These are phyloP conservation scores for Furcasterigmium sp. DNA, from an alignment of 2,329 filamentous ascomycete genomes.

Conservation along the genomic window DNA sequence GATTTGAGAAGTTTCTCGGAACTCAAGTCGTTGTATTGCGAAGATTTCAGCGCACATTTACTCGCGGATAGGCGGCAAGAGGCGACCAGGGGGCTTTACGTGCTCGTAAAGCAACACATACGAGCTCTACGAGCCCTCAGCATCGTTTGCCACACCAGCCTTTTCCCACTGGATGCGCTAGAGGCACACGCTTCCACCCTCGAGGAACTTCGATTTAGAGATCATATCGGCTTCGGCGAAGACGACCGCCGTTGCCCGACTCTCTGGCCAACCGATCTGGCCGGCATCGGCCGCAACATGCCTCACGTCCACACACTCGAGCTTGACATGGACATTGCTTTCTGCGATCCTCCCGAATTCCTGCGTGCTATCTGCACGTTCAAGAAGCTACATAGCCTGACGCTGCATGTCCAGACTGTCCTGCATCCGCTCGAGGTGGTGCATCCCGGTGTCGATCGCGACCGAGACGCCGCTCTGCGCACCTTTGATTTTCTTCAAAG, in stretches of 20 bases:
- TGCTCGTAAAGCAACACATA: slow-evolving; percentile 31
- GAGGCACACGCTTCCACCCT: slow-evolving; percentile 31
- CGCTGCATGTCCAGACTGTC: slow-evolving; percentile 38
- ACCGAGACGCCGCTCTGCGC: slow-evolving; percentile 28
- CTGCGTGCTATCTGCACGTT: slow-evolving; percentile 33
- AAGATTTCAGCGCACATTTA: slow-evolving; percentile 39
- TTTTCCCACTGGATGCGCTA: slow-evolving; percentile 35
- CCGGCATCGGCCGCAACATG: slow-evolving; percentile 24
- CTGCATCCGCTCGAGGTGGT: slow-evolving; percentile 24
- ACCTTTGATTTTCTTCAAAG: slow-evolving; percentile 26
- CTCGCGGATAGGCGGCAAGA: slow-evolving; percentile 28
- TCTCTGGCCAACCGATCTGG: slow-evolving; percentile 25
- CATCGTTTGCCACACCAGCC: slow-evolving; percentile 33
- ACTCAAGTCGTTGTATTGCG: slow-evolving; percentile 31
- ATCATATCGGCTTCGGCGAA: slow-evolving; percentile 39
- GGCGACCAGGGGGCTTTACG: slow-evolving; percentile 31
- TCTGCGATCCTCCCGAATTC: slow-evolving; percentile 29
- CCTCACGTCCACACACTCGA: slow-evolving; percentile 33
- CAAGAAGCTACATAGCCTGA: slow-evolving; percentile 31
- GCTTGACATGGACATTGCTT: slow-evolving; percentile 38
- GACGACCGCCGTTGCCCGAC: slow-evolving; percentile 37
- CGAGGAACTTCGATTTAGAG: slow-evolving; percentile 32
- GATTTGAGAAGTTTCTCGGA: slow-evolving; percentile 26
- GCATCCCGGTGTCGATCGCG: slow-evolving; percentile 23
- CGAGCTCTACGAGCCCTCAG: slow-evolving; percentile 28